These are phyloP conservation scores for Citrullus colocynthis DNA, from an alignment of 306 rosid genomes.

Conservation along the genomic window DNA sequence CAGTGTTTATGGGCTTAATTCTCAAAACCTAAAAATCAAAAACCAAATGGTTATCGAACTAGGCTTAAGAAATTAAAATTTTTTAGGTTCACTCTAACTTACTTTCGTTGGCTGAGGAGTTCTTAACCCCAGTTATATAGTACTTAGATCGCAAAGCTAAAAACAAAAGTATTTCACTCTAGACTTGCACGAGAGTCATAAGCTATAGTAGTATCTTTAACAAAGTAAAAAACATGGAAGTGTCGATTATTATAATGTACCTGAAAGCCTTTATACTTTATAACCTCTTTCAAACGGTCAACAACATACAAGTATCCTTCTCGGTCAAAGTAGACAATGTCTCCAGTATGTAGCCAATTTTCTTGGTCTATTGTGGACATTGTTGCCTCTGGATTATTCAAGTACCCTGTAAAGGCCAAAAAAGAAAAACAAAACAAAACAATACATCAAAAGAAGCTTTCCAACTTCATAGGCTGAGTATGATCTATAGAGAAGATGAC, in stretches of 20 bases:
- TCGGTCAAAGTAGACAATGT: constrained; percentile 55
- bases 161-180: too few relatives aligned
- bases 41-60: too few relatives aligned
- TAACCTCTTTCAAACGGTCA: constrained; percentile 80
- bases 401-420: constrained; percentile 42
- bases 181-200: neutral
- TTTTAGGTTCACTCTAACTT: too few relatives aligned
- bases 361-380: constrained; percentile 43
- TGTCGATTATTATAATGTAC: constrained; percentile 11
- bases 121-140: too few relatives aligned
- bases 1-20: too few relatives aligned
- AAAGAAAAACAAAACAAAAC: neutral
- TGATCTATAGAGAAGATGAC: too few relatives aligned
- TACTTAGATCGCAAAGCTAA: too few relatives aligned
- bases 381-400: constrained; percentile 59
- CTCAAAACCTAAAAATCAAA: too few relatives aligned
- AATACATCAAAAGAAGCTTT: neutral
- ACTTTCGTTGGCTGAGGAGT: too few relatives aligned
- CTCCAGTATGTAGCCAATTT: constrained; percentile 80
- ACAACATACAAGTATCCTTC: constrained; percentile 49
- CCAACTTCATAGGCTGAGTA: too few relatives aligned
- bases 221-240: neutral
- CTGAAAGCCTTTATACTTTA: constrained; percentile 95
- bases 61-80: too few relatives aligned
- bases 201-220: neutral